A percentile compares a stretch with the other conserved stretches of the same genome.
Evolutionary conservation across 352 stramenopile species (phyloP).

Genomic region (Aphanomyces euteiches): DNA sequence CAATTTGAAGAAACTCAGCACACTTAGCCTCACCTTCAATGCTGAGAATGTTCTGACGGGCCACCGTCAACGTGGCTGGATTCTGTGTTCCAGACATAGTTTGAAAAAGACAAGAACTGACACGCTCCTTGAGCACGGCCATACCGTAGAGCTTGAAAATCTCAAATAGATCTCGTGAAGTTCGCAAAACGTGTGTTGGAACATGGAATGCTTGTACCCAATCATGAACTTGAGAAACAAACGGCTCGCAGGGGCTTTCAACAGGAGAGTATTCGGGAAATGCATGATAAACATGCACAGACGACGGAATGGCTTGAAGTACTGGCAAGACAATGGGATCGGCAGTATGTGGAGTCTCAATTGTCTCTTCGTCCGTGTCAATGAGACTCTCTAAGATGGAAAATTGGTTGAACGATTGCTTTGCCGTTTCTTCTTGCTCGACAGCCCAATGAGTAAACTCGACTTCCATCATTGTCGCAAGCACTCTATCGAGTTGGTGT

Average conservation of each 20-base stretch:
- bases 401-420: constrained; percentile 16
- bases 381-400: background rate
- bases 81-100: constrained; percentile 31
- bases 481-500: constrained; percentile 42
- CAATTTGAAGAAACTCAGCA: constrained; percentile 42
- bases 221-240: background rate
- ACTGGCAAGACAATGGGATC: background rate
- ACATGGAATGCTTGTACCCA: background rate
- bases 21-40: constrained; percentile 55
- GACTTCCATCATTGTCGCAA: constrained; percentile 51
- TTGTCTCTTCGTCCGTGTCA: constrained; percentile 8
- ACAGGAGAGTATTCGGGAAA: background rate
- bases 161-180: constrained; percentile 66
- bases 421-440: background rate
- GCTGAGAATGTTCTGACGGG: constrained; percentile 55
- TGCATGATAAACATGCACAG: background rate
- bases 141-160: constrained; percentile 83
- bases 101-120: constrained; percentile 40
- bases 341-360: too few species aligned
- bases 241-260: background rate
- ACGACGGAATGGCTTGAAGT: background rate
- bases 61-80: constrained; percentile 48
- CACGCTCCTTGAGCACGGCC: constrained; percentile 61
- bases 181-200: constrained; percentile 44
- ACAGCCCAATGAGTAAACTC: constrained; percentile 52